Evolutionary conservation across 805 yeast species (phyloP).

Genomic region (Ogataea allantospora): DNA sequence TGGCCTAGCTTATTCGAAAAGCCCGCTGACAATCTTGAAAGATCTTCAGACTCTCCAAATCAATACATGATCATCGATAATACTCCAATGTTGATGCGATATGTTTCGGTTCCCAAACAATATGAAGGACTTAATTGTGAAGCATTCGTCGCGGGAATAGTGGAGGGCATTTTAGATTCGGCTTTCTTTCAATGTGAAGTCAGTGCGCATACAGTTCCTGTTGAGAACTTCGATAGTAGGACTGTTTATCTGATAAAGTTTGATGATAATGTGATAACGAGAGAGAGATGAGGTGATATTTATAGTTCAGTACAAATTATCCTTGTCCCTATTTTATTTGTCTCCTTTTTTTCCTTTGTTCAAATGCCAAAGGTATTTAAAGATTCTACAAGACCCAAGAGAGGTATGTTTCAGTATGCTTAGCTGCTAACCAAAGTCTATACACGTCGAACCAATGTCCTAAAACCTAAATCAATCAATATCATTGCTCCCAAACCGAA

Average conservation of each 20-base stretch:
- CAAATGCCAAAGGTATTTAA: slow-evolving; percentile 1
- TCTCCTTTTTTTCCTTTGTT: slow-evolving; percentile 3
- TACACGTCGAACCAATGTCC: slow-evolving; percentile 4
- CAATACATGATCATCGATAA: slow-evolving; percentile 79
- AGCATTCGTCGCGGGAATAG: slow-evolving; percentile 80
- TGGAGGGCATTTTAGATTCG: slow-evolving; percentile 78
- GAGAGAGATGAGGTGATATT: slow-evolving; percentile 38
- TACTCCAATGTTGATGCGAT: slow-evolving; percentile 67
- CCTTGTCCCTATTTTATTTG: slow-evolving; percentile 3
- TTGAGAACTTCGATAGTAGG: slow-evolving; percentile 54
- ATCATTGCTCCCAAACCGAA: slow-evolving; percentile 5
- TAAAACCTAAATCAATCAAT: slow-evolving; percentile 15
- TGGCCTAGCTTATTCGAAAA: slow-evolving; percentile 78
- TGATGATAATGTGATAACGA: slow-evolving; percentile 51
- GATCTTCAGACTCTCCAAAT: slow-evolving; percentile 55
- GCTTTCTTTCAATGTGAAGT: slow-evolving; percentile 72
- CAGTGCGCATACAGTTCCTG: slow-evolving; percentile 77
- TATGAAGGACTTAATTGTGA: slow-evolving; percentile 75
- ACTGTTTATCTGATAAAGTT: slow-evolving; percentile 79
- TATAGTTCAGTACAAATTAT: neutral
- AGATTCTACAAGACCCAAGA: slow-evolving; percentile 1
- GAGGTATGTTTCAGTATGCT: slow-evolving; percentile 2
- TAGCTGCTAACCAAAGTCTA: slow-evolving; percentile 1
- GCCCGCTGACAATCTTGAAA: slow-evolving; percentile 50
- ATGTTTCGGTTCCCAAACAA: slow-evolving; percentile 75